A percentile compares a stretch with the other conserved stretches of the same genome.
Conservation (phyloP, 2,329 filamentous ascomycete species). For the Ustilaginoidea virens region DNA sequence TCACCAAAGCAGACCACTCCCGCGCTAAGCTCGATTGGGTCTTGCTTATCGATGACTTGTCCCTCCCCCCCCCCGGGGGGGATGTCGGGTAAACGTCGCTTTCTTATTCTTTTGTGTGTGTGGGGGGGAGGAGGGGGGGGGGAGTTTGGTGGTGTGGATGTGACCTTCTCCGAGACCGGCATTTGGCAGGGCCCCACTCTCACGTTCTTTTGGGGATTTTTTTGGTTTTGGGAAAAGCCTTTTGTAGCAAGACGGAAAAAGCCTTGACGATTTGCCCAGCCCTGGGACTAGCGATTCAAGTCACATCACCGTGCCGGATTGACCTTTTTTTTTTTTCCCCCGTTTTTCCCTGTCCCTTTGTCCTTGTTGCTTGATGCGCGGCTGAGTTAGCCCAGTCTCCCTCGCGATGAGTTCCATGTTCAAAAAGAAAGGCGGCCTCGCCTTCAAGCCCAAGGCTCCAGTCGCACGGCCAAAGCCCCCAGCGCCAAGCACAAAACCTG, state of each 20-base stretch:
- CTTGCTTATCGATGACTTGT: slow-evolving; percentile 19
- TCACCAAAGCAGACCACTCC: slow-evolving; percentile 21
- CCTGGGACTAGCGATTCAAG: no score
- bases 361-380: not conserved
- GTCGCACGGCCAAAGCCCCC: slow-evolving; percentile 24
- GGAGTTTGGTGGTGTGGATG: no score
- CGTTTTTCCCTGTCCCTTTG: no score
- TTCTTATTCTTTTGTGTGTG: no score
- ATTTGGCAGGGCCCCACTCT: slow-evolving; percentile 5
- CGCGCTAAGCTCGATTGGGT: slow-evolving; percentile 15
- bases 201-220: not conserved
- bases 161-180: no score
- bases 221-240: not conserved
- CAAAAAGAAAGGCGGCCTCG: slow-evolving; percentile 46
- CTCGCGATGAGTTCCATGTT: slow-evolving; percentile 50
- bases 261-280: no score
- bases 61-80: no score
- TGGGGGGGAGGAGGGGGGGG: no score
- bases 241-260: no score
- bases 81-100: slow-evolving; percentile 19
- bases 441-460: slow-evolving; percentile 58
- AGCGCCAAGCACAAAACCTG: slow-evolving; percentile 2
- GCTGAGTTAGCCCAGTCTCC: no score
- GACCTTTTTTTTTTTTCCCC: no score
- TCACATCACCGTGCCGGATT: no score